These are phyloP conservation scores for Maudiozyma barnettii DNA, from an alignment of 805 yeast species.

Conservation along the genomic window DNA sequence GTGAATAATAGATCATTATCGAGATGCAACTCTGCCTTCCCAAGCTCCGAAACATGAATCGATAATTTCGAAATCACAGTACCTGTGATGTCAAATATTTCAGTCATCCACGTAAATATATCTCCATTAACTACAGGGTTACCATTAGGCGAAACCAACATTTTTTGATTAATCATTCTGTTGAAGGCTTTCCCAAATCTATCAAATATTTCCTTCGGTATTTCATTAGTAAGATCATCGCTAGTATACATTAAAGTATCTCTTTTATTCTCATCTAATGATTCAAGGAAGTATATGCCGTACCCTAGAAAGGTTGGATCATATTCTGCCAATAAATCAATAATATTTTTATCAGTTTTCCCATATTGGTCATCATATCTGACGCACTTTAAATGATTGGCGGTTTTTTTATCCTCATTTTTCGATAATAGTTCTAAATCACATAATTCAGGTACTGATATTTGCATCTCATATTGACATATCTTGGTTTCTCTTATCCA, in stretches of 20 bases:
- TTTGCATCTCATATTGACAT: constrained; percentile 46
- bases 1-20: not conserved
- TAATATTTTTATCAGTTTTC: constrained; percentile 1
- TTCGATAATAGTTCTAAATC: constrained; percentile 22
- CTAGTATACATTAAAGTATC: constrained; percentile 2
- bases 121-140: constrained; percentile 18
- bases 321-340: constrained; percentile 13
- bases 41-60: not conserved
- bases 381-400: constrained; percentile 14
- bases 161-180: constrained; percentile 12
- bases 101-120: constrained; percentile 25
- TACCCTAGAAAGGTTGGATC: constrained; percentile 22
- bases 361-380: not conserved
- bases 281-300: constrained; percentile 19
- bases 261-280: constrained; percentile 1
- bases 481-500: constrained; percentile 45
- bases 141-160: constrained; percentile 13
- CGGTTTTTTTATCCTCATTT: constrained; percentile 16
- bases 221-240: not conserved
- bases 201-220: constrained; percentile 2
- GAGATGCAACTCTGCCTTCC: not conserved
- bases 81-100: not conserved
- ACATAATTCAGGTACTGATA: constrained; percentile 46
- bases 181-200: constrained; percentile 17
- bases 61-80: not conserved